Percentiles rank a stretch among this genome's conserved stretches.
Conservation (phyloP, 2,329 filamentous ascomycete genomes). For the Fusarium luffae region DNA sequence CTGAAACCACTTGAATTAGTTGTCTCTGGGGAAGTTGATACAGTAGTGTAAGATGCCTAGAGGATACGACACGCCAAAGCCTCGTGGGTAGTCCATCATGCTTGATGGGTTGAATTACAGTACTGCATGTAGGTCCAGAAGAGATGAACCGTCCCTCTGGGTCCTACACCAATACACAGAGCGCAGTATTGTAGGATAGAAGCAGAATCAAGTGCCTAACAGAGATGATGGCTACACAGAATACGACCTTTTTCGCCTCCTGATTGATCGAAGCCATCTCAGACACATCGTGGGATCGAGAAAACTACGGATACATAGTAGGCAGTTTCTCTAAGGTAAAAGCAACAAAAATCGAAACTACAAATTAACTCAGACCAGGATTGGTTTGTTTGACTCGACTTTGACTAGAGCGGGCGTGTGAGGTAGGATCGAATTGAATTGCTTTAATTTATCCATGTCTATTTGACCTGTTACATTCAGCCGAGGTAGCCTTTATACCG, state of each 20-base stretch:
- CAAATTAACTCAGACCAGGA: constrained; percentile 12
- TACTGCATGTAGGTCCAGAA: neutral
- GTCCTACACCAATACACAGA: neutral
- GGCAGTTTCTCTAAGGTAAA: constrained; percentile 29
- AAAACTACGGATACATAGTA: neutral
- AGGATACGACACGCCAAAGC: constrained; percentile 11
- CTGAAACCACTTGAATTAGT: constrained; percentile 23
- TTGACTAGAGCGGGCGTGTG: constrained; percentile 13
- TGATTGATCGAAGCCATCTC: constrained; percentile 12
- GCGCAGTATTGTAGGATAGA: neutral
- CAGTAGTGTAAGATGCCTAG: neutral
- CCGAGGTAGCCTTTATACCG: constrained; percentile 34
- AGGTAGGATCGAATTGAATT: neutral
- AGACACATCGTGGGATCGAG: constrained; percentile 5
- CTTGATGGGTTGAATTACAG: neutral
- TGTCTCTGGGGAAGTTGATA: constrained; percentile 20
- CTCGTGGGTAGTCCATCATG: neutral
- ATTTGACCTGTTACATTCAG: constrained; percentile 20
- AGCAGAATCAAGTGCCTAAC: neutral
- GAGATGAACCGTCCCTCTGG: constrained; percentile 26
- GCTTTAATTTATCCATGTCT: constrained; percentile 15
- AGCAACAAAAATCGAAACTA: constrained; percentile 32
- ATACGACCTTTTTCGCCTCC: constrained; percentile 10
- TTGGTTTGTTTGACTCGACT: constrained; percentile 13
- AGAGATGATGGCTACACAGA: constrained; percentile 5